These are phyloP conservation scores for Penicillium occitanis DNA, from an alignment of 2,329 filamentous ascomycete genomes.

Conservation along the genomic window DNA sequence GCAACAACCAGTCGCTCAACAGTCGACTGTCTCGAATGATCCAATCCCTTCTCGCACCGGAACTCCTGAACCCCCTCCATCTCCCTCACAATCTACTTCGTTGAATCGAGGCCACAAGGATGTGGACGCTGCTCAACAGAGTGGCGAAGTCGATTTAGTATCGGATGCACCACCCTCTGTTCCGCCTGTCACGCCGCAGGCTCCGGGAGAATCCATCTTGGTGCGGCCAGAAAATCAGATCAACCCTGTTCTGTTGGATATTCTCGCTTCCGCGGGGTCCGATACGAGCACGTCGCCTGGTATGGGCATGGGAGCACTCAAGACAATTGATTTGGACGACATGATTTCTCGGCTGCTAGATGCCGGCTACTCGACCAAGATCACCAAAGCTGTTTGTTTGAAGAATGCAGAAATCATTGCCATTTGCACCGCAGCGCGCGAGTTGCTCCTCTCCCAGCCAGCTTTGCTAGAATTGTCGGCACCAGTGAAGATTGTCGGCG, in stretches of 20 bases:
- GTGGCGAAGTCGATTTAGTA: slow-evolving; percentile 89
- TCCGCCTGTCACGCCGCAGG: slow-evolving; percentile 59
- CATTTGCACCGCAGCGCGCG: slow-evolving; percentile 84
- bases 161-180: slow-evolving; percentile 80
- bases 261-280: slow-evolving; percentile 44
- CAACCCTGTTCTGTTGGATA: slow-evolving; percentile 61
- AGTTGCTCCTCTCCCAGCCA: slow-evolving; percentile 87
- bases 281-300: slow-evolving; percentile 52
- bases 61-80: slow-evolving; percentile 70
- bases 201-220: slow-evolving; percentile 85
- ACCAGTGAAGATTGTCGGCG: slow-evolving; percentile 95
- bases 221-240: slow-evolving; percentile 73
- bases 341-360: slow-evolving; percentile 94
- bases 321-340: slow-evolving; percentile 91
- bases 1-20: slow-evolving; percentile 27
- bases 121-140: slow-evolving; percentile 75
- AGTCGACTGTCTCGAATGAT: slow-evolving; percentile 43
- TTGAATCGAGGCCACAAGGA: slow-evolving; percentile 73
- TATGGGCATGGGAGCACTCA: slow-evolving; percentile 86
- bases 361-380: slow-evolving; percentile 92
- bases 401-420: slow-evolving; percentile 97
- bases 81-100: slow-evolving; percentile 76
- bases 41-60: slow-evolving; percentile 48
- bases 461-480: slow-evolving; percentile 88
- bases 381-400: slow-evolving; percentile 94